Evolutionary conservation across 139 green algal genomes (phyloP).

Genomic region (Chlamydomonas incerta): DNA sequence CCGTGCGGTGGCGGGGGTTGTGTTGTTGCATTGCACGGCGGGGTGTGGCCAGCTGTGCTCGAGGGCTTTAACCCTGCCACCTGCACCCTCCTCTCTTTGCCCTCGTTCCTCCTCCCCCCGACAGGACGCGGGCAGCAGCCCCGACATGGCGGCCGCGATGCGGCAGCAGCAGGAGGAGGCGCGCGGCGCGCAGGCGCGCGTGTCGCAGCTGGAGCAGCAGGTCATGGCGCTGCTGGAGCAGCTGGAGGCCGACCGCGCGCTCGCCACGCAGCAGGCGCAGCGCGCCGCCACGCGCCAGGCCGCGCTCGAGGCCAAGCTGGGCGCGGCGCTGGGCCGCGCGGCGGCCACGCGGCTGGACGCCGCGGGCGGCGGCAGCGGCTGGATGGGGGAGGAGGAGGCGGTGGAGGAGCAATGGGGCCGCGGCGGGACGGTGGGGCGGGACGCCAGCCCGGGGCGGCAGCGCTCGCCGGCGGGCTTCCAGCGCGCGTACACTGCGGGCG

Average conservation of each 20-base stretch:
- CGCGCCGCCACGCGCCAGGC: background rate
- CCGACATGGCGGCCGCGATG: conserved; percentile 21
- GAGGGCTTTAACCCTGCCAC: background rate
- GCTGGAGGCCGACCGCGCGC: background rate
- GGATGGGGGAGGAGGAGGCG: background rate
- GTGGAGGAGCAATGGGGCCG: background rate
- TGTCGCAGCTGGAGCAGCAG: conserved; percentile 21
- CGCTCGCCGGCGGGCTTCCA: too few species aligned
- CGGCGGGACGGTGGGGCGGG: too few species aligned
- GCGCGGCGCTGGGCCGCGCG: background rate
- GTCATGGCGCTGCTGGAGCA: conserved; percentile 19
- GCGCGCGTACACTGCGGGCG: too few species aligned
- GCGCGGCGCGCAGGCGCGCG: background rate
- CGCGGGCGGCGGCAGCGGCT: background rate
- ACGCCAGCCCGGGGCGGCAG: background rate
- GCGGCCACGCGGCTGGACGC: background rate
- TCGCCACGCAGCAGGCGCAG: background rate
- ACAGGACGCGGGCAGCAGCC: conserved; percentile 15
- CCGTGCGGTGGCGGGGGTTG: too few species aligned
- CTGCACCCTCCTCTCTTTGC: background rate
- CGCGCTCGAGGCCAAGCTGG: background rate
- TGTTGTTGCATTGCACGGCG: too few species aligned
- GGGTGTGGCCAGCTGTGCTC: too few species aligned
- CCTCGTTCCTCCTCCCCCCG: background rate
- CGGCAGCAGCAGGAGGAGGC: conserved; percentile 13